Conservation (phyloP, 495 filamentous ascomycete species). For the Beverwykella pulmonaria region DNA sequence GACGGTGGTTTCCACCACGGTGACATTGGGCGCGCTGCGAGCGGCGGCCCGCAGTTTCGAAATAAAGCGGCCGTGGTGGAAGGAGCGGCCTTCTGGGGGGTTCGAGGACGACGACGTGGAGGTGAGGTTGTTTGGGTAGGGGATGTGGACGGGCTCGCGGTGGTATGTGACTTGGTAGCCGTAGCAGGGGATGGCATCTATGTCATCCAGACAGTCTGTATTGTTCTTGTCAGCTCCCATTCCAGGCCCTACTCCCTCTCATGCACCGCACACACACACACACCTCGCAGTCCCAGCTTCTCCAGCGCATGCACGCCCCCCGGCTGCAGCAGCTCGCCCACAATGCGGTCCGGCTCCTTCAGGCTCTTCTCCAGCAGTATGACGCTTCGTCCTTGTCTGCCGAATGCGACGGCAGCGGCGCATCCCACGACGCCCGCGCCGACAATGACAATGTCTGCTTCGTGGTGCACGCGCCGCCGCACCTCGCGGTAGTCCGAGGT, state of each 20-base stretch:
- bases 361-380: constrained; percentile 86
- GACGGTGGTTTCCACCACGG: constrained; percentile 54
- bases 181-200: constrained; percentile 78
- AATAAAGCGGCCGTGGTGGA: constrained; percentile 54
- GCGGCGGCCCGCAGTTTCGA: constrained; percentile 45
- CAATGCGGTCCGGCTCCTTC: constrained; percentile 94
- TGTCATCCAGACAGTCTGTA: constrained; percentile 77
- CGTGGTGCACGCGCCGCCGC: constrained; percentile 46
- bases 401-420: constrained; percentile 78
- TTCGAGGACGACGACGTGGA: constrained; percentile 2
- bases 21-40: constrained; percentile 49
- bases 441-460: constrained; percentile 79
- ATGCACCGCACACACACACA: not conserved
- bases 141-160: constrained; percentile 74
- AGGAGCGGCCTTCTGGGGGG: constrained; percentile 48
- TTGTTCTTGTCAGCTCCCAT: not conserved
- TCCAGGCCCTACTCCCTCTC: not conserved
- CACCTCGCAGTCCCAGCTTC: constrained; percentile 68
- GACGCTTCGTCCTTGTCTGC: constrained; percentile 84
- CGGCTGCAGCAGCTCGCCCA: constrained; percentile 92
- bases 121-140: constrained; percentile 57
- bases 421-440: constrained; percentile 90
- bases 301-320: constrained; percentile 82
- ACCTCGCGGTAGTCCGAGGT: constrained; percentile 34
- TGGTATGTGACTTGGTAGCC: constrained; percentile 90